Base-by-base conservation (phyloP, 108 stramenopile genomes). In the Asterionellopsis glacialis region DNA sequence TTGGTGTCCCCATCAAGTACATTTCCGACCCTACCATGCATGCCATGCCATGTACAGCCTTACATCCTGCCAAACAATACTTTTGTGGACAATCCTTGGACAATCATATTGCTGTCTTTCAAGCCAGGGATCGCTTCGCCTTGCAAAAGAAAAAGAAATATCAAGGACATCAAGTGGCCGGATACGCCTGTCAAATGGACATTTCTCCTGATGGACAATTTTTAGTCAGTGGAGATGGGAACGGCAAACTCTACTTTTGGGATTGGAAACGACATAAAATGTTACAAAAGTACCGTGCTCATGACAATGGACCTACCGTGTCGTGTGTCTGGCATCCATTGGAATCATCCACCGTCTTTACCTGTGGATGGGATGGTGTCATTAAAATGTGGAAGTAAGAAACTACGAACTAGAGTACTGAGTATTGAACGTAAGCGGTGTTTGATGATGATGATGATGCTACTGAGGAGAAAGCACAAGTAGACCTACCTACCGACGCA, bases 11-110 rank as follows among this genome's bases (percentile, higher is more conserved):
- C 16, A 93, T 98, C 68, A 98, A 98, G 63, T 98, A 98, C 75
- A 97, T 99, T 45, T 76, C 85, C n/a, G 98, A 98, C 75, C 97
- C 99, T 5, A 87, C 92, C 38, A 98, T 99, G 98, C 97, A 99
- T 69, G 86, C 94, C 52, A 98, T 99, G 84, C 99, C 98, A 0
- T 82, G 85, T 11, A 75, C 96, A 53, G 76, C 91, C 27, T 64
- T 92, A 74, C 96, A 95, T 55, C 97, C 99, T 0, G 73, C 78
- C 27, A 71, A 83, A 25, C 65, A 73, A 41, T 98, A 74, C 73
- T 72, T 95, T 43, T 82, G 74, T 22, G 87, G 93, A 14, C 99
- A 99, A 67, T 84, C 80, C 11, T 66, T 99, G 55, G 97, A 99
- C 80, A 99, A 99, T 81, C 71, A 80, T 41, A 96, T 99, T 53